These are phyloP conservation scores for Neurospora sp. DNA, from an alignment of 495 filamentous ascomycete genomes.

Conservation along the genomic window DNA sequence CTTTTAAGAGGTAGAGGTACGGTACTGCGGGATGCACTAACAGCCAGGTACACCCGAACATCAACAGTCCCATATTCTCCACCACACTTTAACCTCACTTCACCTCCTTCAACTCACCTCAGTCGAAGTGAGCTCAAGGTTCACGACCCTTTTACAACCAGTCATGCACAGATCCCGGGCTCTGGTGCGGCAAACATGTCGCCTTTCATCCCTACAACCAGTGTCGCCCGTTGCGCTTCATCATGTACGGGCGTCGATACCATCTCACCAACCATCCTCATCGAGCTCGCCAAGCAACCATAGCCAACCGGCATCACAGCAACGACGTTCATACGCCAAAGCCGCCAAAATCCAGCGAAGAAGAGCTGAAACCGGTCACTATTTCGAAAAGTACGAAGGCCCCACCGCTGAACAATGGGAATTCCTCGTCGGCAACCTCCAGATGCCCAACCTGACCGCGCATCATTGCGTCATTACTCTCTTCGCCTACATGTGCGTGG, in stretches of 20 bases:
- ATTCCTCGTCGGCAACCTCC: background rate
- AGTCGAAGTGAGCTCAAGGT: background rate
- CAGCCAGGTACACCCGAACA: background rate
- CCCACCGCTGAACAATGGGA: slow-evolving; percentile 20
- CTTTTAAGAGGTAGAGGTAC: background rate
- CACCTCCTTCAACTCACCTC: background rate
- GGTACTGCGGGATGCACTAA: background rate
- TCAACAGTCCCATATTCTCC: background rate
- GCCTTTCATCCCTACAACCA: background rate
- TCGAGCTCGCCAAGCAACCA: background rate
- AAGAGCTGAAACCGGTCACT: background rate
- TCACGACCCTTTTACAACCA: background rate
- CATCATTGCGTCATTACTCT: slow-evolving; percentile 12
- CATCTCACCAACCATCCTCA: background rate
- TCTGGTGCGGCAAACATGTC: background rate
- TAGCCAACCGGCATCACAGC: background rate
- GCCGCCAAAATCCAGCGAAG: background rate
- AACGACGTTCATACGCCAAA: background rate
- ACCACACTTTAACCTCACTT: background rate
- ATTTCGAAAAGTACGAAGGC: slow-evolving; percentile 15
- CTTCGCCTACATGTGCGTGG: slow-evolving; percentile 14
- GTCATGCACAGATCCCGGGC: background rate
- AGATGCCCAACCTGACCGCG: slow-evolving; percentile 12
- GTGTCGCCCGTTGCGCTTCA: background rate
- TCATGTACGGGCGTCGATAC: background rate